phyloP scores from a whole-genome alignment of 176 grass and related monocot genomes.

The Ensete ventricosum region DNA sequence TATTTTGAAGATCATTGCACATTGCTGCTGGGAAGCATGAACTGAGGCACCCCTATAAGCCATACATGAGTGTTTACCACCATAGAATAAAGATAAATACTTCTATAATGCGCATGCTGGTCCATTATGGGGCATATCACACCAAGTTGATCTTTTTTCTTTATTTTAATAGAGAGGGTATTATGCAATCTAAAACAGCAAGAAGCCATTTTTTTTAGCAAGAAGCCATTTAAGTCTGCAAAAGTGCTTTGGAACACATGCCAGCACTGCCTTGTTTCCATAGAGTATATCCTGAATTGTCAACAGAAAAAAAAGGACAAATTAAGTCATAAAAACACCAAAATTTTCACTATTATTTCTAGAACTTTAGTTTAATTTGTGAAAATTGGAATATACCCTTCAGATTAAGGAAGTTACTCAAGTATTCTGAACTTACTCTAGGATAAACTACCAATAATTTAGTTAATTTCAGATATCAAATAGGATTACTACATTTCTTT shows the following conservation, averaged over 20 bases:
- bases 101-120: background rate
- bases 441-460: no score
- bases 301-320: no score
- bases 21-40: background rate
- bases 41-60: background rate
- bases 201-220: background rate
- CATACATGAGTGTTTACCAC: background rate
- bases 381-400: no score
- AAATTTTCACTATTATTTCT: no score
- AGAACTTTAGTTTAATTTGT: no score
- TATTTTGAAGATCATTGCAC: background rate
- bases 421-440: no score
- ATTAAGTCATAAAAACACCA: no score
- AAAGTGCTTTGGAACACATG: background rate
- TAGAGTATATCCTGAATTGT: no score
- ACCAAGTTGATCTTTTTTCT: background rate
- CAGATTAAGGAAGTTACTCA: no score
- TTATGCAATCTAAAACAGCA: background rate
- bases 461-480: background rate
- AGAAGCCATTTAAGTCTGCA: background rate
- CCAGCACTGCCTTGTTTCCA: background rate
- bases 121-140: background rate
- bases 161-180: background rate
- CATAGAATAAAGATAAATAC: background rate
- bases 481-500: background rate